Evolutionary conservation across 768 basidiomycete species (phyloP).

Genomic region (Serendipita vermifera): DNA sequence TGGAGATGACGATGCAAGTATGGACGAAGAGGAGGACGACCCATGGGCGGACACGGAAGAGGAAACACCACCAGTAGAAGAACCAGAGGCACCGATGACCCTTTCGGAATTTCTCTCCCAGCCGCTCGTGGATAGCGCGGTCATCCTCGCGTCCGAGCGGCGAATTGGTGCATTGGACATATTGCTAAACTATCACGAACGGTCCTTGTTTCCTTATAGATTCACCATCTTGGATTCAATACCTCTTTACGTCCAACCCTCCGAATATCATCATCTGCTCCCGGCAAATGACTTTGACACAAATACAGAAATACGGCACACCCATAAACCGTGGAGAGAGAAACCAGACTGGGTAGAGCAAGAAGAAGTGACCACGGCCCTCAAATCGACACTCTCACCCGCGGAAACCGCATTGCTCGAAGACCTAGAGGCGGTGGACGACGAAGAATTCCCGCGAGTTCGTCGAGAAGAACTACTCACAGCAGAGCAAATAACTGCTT

Average conservation of each 20-base stretch:
- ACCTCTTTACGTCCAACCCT: slow-evolving; percentile 59
- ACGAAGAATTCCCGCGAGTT: slow-evolving; percentile 5
- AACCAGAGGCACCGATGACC: slow-evolving; percentile 30
- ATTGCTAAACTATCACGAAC: slow-evolving; percentile 45
- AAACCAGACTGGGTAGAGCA: slow-evolving; percentile 49
- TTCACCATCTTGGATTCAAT: slow-evolving; percentile 56
- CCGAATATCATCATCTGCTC: slow-evolving; percentile 45
- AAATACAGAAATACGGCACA: slow-evolving; percentile 30
- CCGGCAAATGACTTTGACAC: slow-evolving; percentile 43
- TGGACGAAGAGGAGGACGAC: slow-evolving; percentile 39
- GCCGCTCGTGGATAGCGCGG: slow-evolving; percentile 45
- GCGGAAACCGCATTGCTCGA: slow-evolving; percentile 10
- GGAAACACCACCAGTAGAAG: slow-evolving; percentile 17
- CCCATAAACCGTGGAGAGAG: slow-evolving; percentile 35
- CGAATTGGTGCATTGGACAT: slow-evolving; percentile 44
- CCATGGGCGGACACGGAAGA: slow-evolving; percentile 52
- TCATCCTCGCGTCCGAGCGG: slow-evolving; percentile 50
- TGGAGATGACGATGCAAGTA: slow-evolving; percentile 29
- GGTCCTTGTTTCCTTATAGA: slow-evolving; percentile 53
- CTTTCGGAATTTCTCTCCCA: slow-evolving; percentile 52
- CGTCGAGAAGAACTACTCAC: slow-evolving; percentile 27
- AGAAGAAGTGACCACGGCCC: slow-evolving; percentile 29
- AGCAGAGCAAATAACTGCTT: slow-evolving; percentile 42
- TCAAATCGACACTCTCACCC: slow-evolving; percentile 20
- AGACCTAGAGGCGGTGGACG: slow-evolving; percentile 11